Conservation (phyloP, 176 grass and related monocot species). For the Carex parvula region DNA sequence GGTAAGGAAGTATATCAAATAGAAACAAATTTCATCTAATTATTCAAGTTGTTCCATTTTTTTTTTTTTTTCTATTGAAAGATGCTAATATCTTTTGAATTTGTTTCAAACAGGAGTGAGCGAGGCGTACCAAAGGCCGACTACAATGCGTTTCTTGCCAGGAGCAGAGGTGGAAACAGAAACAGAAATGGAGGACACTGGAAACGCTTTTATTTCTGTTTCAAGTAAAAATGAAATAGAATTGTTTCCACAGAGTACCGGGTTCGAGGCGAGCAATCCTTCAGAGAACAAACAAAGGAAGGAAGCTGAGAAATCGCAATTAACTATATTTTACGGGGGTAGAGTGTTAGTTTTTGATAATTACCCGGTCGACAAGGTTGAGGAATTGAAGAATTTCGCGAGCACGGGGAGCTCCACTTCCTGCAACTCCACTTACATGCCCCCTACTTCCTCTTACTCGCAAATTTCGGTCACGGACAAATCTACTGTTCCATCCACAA, state of each 20-base stretch:
- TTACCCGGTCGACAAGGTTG: slow-evolving; percentile 46
- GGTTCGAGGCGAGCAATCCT: background rate
- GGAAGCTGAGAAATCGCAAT: slow-evolving; percentile 20
- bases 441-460: background rate
- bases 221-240: slow-evolving; percentile 8
- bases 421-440: background rate
- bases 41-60: background rate
- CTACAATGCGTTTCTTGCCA: slow-evolving; percentile 41
- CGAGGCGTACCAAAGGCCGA: slow-evolving; percentile 23
- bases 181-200: background rate
- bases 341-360: slow-evolving; percentile 44
- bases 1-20: background rate
- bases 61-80: background rate
- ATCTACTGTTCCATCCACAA: background rate
- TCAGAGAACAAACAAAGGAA: background rate
- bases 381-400: slow-evolving; percentile 42
- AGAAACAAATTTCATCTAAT: background rate
- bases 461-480: background rate
- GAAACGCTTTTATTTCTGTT: background rate
- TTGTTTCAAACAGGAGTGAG: background rate
- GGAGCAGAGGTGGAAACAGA: slow-evolving; percentile 35
- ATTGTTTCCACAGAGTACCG: slow-evolving; percentile 14
- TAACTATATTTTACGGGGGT: slow-evolving; percentile 73
- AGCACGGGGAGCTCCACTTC: slow-evolving; percentile 22
- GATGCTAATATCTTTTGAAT: background rate